Base-by-base conservation (phyloP, 441 rosid species). In the Manihot esculenta region DNA sequence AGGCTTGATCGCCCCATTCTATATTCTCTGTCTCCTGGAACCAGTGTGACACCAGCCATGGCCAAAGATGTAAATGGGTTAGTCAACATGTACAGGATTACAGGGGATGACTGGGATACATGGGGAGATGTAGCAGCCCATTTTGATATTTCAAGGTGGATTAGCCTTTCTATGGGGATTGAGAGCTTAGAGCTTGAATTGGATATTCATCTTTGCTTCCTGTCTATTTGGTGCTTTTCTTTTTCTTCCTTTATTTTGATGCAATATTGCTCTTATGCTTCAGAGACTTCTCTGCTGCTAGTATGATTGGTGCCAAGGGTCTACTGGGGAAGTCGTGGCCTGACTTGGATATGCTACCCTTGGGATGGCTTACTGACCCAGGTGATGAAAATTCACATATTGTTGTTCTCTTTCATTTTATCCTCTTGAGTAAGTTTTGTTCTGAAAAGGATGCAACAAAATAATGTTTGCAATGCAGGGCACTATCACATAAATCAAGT, bases 31-130 rank as follows among this genome's bases (percentile, higher is more conserved):
- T 94, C 97, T 62, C 99, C 99, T 61, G 99, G 99, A 73, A 87
- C 93, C 61, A 83, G 91, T 71, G 97, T 79, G 75, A 88, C 89
- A 30, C 97, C 99, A 72, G 69, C 83, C 41, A 80, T 90, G 97
- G 97, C 99, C 66, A 85, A 87, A 82, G 86, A 82, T 61, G 82
- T 90, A 47, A 79, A 86, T 71, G 83, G 80, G 41, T 78, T 92
- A 42, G 92, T 83, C 72, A 92, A 89, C 85, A 92, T 92, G 97
- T 94, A 92, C 78, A 83, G 97, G 79, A 70, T 94, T 68, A 89
- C 97, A 14, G 96, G 87, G 47, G 99, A 94, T 83, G 97, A 92
- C 67, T 94, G 99, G 99, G 99, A 94, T 74, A 76, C 79, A 48
- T 94, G 99, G 99, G 75, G 71, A 74, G 97, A 94, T 62, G 89